Percentiles rank a stretch among this genome's conserved stretches.
Conservation (phyloP, 345 rosid species). For the Eucalyptus cloeziana region DNA sequence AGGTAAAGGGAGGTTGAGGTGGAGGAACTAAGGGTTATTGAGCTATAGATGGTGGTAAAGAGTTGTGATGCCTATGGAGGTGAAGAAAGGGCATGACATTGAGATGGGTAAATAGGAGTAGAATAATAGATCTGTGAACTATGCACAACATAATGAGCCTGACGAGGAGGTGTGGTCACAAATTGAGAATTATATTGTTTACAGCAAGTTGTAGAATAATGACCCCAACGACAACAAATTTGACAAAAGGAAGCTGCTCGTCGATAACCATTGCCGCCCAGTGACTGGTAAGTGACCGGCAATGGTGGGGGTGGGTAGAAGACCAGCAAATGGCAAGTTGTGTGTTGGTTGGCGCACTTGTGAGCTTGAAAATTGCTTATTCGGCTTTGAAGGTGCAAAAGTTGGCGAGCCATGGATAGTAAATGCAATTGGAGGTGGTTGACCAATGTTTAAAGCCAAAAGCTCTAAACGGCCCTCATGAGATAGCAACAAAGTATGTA, state of each 20-base stretch:
- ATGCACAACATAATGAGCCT: not conserved
- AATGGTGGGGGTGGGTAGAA: not conserved
- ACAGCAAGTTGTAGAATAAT: too few species aligned
- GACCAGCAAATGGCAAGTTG: not conserved
- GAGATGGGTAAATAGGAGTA: not conserved
- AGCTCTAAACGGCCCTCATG: not conserved
- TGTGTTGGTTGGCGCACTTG: too few species aligned
- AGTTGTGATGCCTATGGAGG: not conserved
- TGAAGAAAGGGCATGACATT: not conserved
- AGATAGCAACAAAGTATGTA: not conserved
- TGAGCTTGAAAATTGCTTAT: too few species aligned
- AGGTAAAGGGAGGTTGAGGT: not conserved
- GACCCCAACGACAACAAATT: not conserved
- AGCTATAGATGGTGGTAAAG: not conserved
- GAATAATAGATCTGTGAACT: too few species aligned
- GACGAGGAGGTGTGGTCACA: not conserved
- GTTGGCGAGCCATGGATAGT: not conserved
- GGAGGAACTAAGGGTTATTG: not conserved
- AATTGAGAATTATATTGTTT: not conserved
- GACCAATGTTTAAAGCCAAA: not conserved
- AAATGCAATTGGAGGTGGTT: not conserved
- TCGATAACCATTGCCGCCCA: not conserved
- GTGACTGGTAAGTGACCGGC: fast-evolving
- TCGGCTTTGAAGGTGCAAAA: not conserved
- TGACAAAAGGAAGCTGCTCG: not conserved